A percentile compares a stretch with the other conserved stretches of the same genome.
These are phyloP conservation scores for Tylopilus felleus DNA, from an alignment of 768 basidiomycete genomes.

Conservation along the genomic window DNA sequence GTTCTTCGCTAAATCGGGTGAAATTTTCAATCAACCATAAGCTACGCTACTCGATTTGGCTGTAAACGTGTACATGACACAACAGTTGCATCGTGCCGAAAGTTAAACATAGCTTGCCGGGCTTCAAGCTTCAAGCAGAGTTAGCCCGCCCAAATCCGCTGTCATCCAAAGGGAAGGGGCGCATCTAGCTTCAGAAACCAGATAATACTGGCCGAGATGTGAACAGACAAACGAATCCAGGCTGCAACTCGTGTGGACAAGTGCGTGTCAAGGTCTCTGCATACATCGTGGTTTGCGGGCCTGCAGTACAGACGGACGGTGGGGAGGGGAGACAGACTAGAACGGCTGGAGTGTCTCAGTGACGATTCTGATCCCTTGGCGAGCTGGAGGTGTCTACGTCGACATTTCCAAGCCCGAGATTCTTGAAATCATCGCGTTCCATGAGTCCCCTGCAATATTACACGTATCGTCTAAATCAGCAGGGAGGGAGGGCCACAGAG, in stretches of 20 bases:
- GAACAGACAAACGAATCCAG: neutral
- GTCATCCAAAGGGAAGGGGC: neutral
- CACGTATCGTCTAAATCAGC: neutral
- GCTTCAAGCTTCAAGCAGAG: neutral
- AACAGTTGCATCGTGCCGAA: neutral
- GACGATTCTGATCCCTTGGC: conserved; percentile 5
- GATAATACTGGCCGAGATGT: conserved; percentile 2
- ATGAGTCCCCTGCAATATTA: conserved; percentile 65
- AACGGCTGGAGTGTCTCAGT: neutral
- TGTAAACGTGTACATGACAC: conserved; percentile 18
- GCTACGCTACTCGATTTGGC: conserved; percentile 22
- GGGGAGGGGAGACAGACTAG: neutral
- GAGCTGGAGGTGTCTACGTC: conserved; percentile 1
- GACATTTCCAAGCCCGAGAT: conserved; percentile 71
- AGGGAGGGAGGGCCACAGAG: neutral
- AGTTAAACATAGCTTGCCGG: neutral
- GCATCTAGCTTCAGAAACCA: neutral
- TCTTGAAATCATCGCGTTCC: conserved; percentile 84
- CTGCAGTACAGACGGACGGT: neutral
- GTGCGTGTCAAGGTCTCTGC: neutral
- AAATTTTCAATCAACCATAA: neutral
- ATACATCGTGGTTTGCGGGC: neutral
- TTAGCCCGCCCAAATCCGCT: neutral
- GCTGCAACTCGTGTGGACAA: neutral
- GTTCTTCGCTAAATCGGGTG: conserved; percentile 17